phyloP scores from a whole-genome alignment of 1,284 basidiomycete genomes.

The Dichomitus squalens region DNA sequence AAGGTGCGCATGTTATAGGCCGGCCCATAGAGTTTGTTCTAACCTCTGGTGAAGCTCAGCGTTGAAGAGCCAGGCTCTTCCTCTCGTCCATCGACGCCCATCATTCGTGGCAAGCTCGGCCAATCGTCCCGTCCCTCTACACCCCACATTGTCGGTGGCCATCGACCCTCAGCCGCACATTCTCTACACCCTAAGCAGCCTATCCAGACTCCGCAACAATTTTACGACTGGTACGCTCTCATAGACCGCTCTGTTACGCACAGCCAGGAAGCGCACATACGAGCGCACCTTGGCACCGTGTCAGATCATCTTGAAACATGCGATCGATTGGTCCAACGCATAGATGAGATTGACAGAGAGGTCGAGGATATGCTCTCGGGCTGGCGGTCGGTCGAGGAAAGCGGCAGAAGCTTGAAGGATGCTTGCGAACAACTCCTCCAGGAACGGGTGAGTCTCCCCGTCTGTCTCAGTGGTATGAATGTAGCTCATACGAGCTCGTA shows the following conservation, averaged over 20 bases:
- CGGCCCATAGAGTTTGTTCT: background rate
- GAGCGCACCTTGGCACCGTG: slow-evolving; percentile 78
- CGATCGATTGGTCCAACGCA: slow-evolving; percentile 65
- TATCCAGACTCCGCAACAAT: slow-evolving; percentile 87
- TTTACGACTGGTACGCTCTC: slow-evolving; percentile 91
- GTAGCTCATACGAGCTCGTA: background rate
- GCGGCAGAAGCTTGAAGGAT: slow-evolving; percentile 83
- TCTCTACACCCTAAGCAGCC: slow-evolving; percentile 69
- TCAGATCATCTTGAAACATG: slow-evolving; percentile 76
- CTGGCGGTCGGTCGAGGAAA: slow-evolving; percentile 85
- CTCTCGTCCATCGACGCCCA: slow-evolving; percentile 47
- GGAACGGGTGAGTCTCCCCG: slow-evolving; percentile 65
- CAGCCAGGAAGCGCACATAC: slow-evolving; percentile 89
- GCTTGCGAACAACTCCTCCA: slow-evolving; percentile 89
- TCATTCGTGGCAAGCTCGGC: slow-evolving; percentile 35
- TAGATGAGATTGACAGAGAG: slow-evolving; percentile 73
- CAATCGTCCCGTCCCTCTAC: slow-evolving; percentile 39
- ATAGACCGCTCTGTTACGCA: slow-evolving; percentile 88
- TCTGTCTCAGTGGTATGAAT: background rate
- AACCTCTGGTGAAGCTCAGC: slow-evolving; percentile 37
- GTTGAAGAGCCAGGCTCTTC: slow-evolving; percentile 40
- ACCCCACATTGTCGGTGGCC: slow-evolving; percentile 29
- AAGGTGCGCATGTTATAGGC: slow-evolving; percentile 52
- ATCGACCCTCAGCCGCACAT: slow-evolving; percentile 39
- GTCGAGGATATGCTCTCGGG: slow-evolving; percentile 82